Evolutionary conservation across 1,139 yeast genomes (phyloP).

Genomic region (Suhomyces bolitotheri): DNA sequence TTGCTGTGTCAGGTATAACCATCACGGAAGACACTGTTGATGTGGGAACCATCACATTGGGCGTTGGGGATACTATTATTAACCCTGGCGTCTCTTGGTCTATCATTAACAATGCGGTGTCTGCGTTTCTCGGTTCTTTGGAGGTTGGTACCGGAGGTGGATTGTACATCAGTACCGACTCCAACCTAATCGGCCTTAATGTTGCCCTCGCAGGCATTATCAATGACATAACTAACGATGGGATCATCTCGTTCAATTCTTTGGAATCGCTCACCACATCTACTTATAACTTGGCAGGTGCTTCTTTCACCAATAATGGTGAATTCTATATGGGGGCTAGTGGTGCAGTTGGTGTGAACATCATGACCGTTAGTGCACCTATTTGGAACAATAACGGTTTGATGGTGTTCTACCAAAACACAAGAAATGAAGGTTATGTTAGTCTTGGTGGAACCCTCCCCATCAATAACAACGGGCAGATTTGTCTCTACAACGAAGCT

Average conservation of each 20-base stretch:
- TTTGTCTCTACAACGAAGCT: conserved; percentile 28
- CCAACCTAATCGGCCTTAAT: conserved; percentile 9
- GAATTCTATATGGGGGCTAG: conserved; percentile 29
- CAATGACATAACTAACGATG: conserved; percentile 14
- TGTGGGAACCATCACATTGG: too few species aligned
- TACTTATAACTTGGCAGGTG: conserved; percentile 21
- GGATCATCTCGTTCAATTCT: conserved; percentile 17
- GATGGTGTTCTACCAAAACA: conserved; percentile 23
- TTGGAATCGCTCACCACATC: conserved; percentile 17
- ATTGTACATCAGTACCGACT: conserved; percentile 19
- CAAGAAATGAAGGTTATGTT: conserved; percentile 21
- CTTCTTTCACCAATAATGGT: conserved; percentile 29
- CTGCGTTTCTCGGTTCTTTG: conserved; percentile 25
- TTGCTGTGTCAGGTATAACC: too few species aligned
- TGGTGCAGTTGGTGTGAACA: conserved; percentile 22
- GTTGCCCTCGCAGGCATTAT: conserved; percentile 13
- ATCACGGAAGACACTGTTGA: too few species aligned
- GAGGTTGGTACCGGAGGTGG: conserved; percentile 26
- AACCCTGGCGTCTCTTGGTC: conserved; percentile 36
- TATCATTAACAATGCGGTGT: conserved; percentile 29
- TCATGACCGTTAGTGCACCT: conserved; percentile 22
- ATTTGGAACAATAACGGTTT: conserved; percentile 30
- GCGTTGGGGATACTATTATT: too few species aligned
- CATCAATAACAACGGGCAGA: conserved; percentile 31
- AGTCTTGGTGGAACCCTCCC: conserved; percentile 22